Conservation (phyloP, 2,329 filamentous ascomycete genomes). For the Diaporthe humulicola region DNA sequence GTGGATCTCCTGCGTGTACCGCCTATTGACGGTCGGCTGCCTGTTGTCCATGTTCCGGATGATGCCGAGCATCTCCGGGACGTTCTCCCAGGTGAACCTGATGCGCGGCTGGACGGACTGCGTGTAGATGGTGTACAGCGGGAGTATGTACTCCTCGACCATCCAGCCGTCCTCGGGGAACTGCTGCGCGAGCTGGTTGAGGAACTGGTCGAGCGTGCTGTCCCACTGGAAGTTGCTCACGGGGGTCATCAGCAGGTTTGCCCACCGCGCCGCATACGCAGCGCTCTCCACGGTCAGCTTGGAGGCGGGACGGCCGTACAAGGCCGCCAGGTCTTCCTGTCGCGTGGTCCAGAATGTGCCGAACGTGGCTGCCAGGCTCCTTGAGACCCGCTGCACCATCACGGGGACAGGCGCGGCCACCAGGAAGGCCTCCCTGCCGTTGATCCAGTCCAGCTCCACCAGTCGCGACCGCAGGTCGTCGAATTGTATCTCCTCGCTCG, state of each 20-base stretch:
- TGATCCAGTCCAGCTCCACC: slow-evolving; percentile 60
- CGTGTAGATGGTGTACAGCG: slow-evolving; percentile 66
- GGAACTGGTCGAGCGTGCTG: slow-evolving; percentile 74
- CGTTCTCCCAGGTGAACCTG: slow-evolving; percentile 50
- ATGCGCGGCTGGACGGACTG: slow-evolving; percentile 46
- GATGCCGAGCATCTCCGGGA: slow-evolving; percentile 53
- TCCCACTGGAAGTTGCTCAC: slow-evolving; percentile 66
- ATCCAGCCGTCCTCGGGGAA: slow-evolving; percentile 81
- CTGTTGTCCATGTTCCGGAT: slow-evolving; percentile 61
- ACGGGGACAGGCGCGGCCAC: slow-evolving; percentile 73
- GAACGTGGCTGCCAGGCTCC: slow-evolving; percentile 84
- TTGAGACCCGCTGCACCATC: slow-evolving; percentile 80
- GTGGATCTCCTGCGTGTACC: slow-evolving; percentile 52
- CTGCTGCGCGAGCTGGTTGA: slow-evolving; percentile 73
- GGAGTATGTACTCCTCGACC: slow-evolving; percentile 76
- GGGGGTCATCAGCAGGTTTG: slow-evolving; percentile 69
- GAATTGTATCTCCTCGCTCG: slow-evolving; percentile 74
- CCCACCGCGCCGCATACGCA: slow-evolving; percentile 82
- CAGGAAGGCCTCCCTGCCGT: slow-evolving; percentile 66
- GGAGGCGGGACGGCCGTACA: slow-evolving; percentile 66
- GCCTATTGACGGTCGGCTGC: slow-evolving; percentile 50
- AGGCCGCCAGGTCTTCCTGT: slow-evolving; percentile 49
- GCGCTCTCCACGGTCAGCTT: slow-evolving; percentile 64
- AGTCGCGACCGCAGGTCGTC: slow-evolving; percentile 71
- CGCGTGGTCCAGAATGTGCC: slow-evolving; percentile 57